phyloP scores from a whole-genome alignment of 2,329 filamentous ascomycete species.

The Sordariomycetes sp. region DNA sequence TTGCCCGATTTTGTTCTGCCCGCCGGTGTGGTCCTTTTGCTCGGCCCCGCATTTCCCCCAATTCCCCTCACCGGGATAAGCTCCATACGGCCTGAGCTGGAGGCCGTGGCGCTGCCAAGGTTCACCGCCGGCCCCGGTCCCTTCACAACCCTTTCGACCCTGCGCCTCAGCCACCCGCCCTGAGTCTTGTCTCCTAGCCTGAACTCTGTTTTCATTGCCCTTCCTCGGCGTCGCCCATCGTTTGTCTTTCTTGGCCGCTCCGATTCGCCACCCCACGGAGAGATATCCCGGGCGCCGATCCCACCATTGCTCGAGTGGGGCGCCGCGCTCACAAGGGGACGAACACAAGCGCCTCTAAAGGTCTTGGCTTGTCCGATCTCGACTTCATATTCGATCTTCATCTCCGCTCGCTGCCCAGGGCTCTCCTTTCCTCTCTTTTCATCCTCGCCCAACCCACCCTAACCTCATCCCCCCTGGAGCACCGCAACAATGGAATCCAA shows the following conservation, averaged over 20 bases:
- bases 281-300: neutral
- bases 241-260: neutral
- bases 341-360: neutral
- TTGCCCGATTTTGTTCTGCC: no score
- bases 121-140: neutral
- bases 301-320: neutral
- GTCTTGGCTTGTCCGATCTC: neutral
- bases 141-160: neutral
- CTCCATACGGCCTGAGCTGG: neutral
- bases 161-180: neutral
- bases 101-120: neutral
- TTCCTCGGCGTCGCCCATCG: neutral
- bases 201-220: neutral
- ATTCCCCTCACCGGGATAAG: neutral
- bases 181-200: neutral
- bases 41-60: neutral
- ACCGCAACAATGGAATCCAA: slow-evolving; percentile 1
- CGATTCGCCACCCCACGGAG: neutral
- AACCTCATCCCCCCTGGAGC: neutral
- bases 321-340: neutral
- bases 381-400: neutral
- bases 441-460: neutral
- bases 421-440: neutral
- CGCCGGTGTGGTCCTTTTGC: no score
- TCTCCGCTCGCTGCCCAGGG: neutral